Evolutionary conservation across 257 asterid genomes (phyloP), one percentile per base, ranked within the genome.

Genomic region (Sherardia arvensis): DNA sequence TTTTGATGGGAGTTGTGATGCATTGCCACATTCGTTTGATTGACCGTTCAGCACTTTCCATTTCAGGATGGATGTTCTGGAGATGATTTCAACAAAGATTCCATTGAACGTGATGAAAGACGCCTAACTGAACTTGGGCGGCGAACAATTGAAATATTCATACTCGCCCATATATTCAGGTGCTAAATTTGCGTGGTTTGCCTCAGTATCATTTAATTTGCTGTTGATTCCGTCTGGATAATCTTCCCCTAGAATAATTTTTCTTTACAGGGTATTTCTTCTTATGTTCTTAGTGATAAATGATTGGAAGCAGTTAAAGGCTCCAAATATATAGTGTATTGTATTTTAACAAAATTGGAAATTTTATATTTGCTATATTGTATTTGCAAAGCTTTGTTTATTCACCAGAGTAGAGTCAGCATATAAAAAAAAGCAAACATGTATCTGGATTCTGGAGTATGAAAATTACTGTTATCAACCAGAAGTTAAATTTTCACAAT

Each of bases 61-160:
- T 64, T 77, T 68, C 66, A 93, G 99, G 99, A 90, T 73, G 96
- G 83, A 66, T 53, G 80, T 69, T 73, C 88, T 40, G 99, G 94
- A 32, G 96, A 93, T 76, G 94, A 87, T 65, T 79, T 84, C 59
- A 87, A 78, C 75, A 84, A 81, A 77, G 93, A 90, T 74, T 84
- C 90, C 66, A 74, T 84, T 66, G 95, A 84, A 64, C 83, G 87
- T 34, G 97, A 87, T 56, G 96, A 90, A 84, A 87, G 94, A 78
- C 81, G 97, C 59, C 88, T 93, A 49, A 87, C 97, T 74, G 96
- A 87, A 75, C 80, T 93, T 74, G 99, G 99, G 64, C 90, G 97
- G 38, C 85, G 96, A 65, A 93, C 99, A 66, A 85, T 93, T 66
- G 99, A 93, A 79, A 85, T 85, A 74, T 87, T 87, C 71, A 84